Percentiles rank a stretch among this genome's conserved stretches.
Evolutionary conservation across 176 grass and related monocot genomes (phyloP).

Genomic region (Musa beccarii): DNA sequence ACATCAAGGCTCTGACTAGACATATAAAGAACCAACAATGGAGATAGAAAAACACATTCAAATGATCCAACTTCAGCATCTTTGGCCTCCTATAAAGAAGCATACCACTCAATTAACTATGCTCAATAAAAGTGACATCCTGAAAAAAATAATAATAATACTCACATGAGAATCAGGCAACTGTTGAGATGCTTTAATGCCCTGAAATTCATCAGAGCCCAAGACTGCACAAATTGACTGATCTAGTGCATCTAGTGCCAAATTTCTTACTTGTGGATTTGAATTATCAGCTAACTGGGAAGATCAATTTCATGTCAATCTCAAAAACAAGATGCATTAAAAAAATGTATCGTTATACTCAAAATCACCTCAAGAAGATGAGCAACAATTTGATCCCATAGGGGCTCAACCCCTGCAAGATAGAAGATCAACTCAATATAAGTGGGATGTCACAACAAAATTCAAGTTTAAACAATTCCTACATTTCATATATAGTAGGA

Average conservation of each 20-base stretch:
- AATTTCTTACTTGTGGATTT: slow-evolving; percentile 68
- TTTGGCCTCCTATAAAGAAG: slow-evolving; percentile 42
- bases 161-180: slow-evolving; percentile 7
- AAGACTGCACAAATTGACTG: slow-evolving; percentile 92
- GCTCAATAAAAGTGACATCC: slow-evolving; percentile 14
- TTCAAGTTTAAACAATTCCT: slow-evolving; percentile 2
- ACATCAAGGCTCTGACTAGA: slow-evolving; percentile 82
- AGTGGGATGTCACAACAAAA: not conserved
- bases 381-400: slow-evolving; percentile 88
- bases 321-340: slow-evolving; percentile 5
- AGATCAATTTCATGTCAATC: slow-evolving; percentile 23
- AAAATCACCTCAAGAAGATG: slow-evolving; percentile 83
- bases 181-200: slow-evolving; percentile 5
- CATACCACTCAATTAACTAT: slow-evolving; percentile 27
- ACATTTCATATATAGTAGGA: not conserved
- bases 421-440: slow-evolving; percentile 8
- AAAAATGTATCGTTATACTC: slow-evolving; percentile 12
- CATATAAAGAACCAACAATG: slow-evolving; percentile 68
- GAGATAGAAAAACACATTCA: slow-evolving; percentile 87
- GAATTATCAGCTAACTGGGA: slow-evolving; percentile 77
- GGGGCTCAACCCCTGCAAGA: slow-evolving; percentile 69
- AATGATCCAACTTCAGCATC: slow-evolving; percentile 69
- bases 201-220: slow-evolving; percentile 78
- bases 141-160: not conserved
- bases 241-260: slow-evolving; percentile 89